These are phyloP conservation scores for Picea glauca DNA, from an alignment of 75 land plant species.

Conservation along the genomic window DNA sequence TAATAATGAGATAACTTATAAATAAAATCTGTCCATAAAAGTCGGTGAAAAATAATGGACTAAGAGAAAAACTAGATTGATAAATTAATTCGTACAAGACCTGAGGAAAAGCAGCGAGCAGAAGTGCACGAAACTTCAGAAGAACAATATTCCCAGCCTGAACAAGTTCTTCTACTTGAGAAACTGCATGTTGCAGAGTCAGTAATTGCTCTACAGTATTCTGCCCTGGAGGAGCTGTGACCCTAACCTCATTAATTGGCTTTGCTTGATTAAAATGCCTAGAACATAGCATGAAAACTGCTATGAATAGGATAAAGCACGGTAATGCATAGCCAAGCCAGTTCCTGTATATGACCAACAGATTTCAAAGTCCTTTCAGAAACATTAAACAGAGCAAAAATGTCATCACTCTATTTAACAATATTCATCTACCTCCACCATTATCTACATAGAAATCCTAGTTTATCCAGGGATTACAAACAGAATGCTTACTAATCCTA, in stretches of 20 bases:
- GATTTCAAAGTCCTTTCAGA: neutral
- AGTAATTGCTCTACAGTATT: slow-evolving; percentile 89
- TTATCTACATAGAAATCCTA: no score
- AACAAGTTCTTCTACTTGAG: slow-evolving; percentile 67
- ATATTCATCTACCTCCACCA: no score
- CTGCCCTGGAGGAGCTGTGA: slow-evolving; percentile 76
- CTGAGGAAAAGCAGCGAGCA: slow-evolving; percentile 82
- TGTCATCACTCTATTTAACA: no score
- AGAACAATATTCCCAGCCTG: slow-evolving; percentile 86
- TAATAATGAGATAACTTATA: no score
- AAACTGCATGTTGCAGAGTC: slow-evolving; percentile 85
- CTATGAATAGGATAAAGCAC: slow-evolving; percentile 39
- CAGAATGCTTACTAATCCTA: no score
- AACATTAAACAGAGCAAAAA: neutral
- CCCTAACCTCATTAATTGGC: slow-evolving; percentile 58
- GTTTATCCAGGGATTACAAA: no score
- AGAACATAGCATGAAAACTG: slow-evolving; percentile 59
- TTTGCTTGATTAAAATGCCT: slow-evolving; percentile 42
- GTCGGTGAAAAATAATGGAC: neutral
- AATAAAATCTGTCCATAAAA: neutral
- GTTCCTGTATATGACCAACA: slow-evolving; percentile 46
- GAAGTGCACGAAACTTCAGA: slow-evolving; percentile 74
- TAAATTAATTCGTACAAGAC: slow-evolving; percentile 25
- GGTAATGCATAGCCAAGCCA: slow-evolving; percentile 63
- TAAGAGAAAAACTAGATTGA: neutral